Percentiles rank a stretch among this genome's conserved stretches.
These are phyloP conservation scores for Leishmania guyanensis DNA, from an alignment of 208 protist genomes.

Conservation along the genomic window DNA sequence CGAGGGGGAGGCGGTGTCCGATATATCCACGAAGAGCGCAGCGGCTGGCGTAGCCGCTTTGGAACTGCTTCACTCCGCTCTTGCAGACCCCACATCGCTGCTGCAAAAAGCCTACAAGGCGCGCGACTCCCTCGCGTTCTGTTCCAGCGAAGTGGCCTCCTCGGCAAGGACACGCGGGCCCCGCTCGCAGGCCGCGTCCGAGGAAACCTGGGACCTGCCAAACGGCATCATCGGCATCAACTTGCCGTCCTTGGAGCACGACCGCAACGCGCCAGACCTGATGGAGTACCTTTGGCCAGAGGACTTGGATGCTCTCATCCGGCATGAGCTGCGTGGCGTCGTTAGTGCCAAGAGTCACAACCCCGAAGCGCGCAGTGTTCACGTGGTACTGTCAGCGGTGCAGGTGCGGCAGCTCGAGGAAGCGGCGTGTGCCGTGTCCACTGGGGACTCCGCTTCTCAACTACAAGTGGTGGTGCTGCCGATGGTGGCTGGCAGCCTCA, in stretches of 20 bases:
- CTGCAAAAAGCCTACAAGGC: background rate
- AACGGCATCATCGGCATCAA: background rate
- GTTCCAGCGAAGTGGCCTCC: background rate
- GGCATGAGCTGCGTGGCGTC: conserved; percentile 43
- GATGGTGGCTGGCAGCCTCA: background rate
- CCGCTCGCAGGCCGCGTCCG: background rate
- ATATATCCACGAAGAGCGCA: background rate
- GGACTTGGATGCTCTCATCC: conserved; percentile 42
- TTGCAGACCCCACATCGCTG: background rate
- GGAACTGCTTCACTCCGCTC: conserved; percentile 2
- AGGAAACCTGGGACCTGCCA: background rate
- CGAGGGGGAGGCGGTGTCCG: background rate
- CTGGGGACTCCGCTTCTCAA: background rate
- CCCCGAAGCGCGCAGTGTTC: background rate
- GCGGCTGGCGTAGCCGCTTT: background rate
- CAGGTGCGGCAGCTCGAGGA: conserved; percentile 21
- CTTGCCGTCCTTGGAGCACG: conserved; percentile 11
- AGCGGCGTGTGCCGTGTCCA: background rate
- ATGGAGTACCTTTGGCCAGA: conserved; percentile 41
- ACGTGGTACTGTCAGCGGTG: conserved; percentile 16
- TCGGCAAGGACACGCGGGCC: background rate
- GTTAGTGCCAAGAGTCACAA: conserved; percentile 8
- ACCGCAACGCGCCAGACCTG: conserved; percentile 15
- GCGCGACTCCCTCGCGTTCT: background rate
- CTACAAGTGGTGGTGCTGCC: background rate